A percentile compares a stretch with the other conserved stretches of the same genome.
These are phyloP conservation scores for Ilyonectria robusta DNA, from an alignment of 2,329 filamentous ascomycete species.

Conservation along the genomic window DNA sequence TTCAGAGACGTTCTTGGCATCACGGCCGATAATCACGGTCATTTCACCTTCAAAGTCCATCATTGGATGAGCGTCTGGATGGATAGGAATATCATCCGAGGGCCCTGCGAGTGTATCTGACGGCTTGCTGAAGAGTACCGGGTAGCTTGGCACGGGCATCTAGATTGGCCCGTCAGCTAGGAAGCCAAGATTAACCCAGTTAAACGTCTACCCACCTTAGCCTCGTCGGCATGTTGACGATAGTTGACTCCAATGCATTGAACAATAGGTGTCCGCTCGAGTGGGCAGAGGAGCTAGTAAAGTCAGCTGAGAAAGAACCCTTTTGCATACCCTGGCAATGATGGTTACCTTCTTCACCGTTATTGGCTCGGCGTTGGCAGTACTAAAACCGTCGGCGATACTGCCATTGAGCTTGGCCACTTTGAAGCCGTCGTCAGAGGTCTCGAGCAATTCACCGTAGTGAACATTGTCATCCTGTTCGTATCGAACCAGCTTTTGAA, in stretches of 20 bases:
- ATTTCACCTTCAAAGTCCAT: conserved; percentile 63
- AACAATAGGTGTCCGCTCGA: conserved; percentile 2
- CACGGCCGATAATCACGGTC: conserved; percentile 62
- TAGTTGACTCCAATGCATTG: conserved; percentile 18
- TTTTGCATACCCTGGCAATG: background rate
- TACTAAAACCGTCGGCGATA: background rate
- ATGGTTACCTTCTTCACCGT: background rate
- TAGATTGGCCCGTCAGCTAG: background rate
- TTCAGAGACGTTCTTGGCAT: conserved; percentile 62
- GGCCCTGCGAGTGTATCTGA: conserved; percentile 15
- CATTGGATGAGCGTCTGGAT: conserved; percentile 11
- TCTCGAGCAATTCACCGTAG: conserved; percentile 1
- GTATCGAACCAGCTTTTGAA: background rate
- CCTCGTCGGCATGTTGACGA: conserved; percentile 14
- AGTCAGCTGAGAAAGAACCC: background rate
- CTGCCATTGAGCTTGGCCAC: background rate
- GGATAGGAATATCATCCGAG: conserved; percentile 12
- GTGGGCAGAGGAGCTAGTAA: conserved; percentile 11
- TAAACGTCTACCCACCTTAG: conserved; percentile 1
- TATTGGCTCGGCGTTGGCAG: background rate
- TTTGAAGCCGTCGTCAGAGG: background rate
- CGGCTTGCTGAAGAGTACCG: conserved; percentile 17
- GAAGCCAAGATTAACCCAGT: background rate
- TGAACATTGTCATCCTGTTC: background rate
- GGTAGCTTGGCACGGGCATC: conserved; percentile 16